Evolutionary conservation across 129 eudicot species (phyloP), one percentile per base, ranked within the genome.

Genomic region (Chrysanthemum seticuspe): DNA sequence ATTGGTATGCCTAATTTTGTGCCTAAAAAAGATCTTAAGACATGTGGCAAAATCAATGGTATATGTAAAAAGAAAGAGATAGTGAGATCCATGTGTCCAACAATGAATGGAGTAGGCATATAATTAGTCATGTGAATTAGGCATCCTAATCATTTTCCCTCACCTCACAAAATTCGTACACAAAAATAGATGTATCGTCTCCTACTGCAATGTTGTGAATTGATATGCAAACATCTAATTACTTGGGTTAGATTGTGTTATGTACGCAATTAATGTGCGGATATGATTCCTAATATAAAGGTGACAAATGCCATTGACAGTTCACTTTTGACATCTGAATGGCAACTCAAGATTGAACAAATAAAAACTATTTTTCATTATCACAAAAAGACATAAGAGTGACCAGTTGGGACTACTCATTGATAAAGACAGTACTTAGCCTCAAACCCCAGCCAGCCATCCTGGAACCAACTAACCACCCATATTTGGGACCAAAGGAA

Each of bases 391-490:
- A 75, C 64, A 56, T 11, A 56, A 12, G 58, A 57, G 51, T 15
- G 49, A 16, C 21, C 51, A 50, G 15, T 11, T 75, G 40, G 66
- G 73, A 75, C 73, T 23, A 75, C n/a, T 57, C 79, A 76, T 45
- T 76, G 79, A 76, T 67, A 55, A 19, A 40, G 67, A 75, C 67
- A 44, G 21, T 45, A 75, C 58, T 40, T 47, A 75, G 29, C 12
- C 51, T 54, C 72, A 74, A 65, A 36, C 65, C 56, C 65, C 72
- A 74, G 64, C 54, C 52, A 34, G 71, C 49, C 71, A 66, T 66
- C 55, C 45, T 34, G 65, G 16, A 70, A 57, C 65, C 45, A 56
- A 18, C 56, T 8, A 67, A 27, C 60, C 58, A 49, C 68, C 21
- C n/a, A 75, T 36, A 13, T 67, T 56, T 57, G 59, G 57, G 19